These are phyloP conservation scores for Musa itinerans DNA, from an alignment of 176 grass and related monocot species.

Conservation along the genomic window DNA sequence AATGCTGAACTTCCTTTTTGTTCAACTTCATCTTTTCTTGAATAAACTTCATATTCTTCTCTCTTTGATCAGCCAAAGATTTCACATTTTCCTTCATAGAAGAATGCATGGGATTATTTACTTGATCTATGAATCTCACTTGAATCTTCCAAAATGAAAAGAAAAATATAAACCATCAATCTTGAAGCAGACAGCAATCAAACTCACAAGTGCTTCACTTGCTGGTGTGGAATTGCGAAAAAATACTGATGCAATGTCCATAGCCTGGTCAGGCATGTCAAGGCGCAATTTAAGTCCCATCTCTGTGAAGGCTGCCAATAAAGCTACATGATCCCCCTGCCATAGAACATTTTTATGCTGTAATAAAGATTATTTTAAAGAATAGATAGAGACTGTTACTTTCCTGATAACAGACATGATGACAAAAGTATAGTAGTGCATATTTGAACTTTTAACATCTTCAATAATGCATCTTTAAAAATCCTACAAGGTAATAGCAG, in stretches of 20 bases:
- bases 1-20: constrained; percentile 61
- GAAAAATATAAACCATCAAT: not conserved
- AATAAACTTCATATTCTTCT: constrained; percentile 61
- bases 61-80: constrained; percentile 60
- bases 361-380: not conserved
- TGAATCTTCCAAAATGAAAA: constrained; percentile 1
- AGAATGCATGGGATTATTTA: not conserved
- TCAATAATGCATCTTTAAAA: not conserved
- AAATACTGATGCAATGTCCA: constrained; percentile 75
- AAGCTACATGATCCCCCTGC: constrained; percentile 86
- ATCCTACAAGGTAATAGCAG: not conserved
- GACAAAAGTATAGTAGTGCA: not conserved
- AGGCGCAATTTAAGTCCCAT: constrained; percentile 96
- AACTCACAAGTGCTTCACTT: constrained; percentile 58
- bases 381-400: not conserved
- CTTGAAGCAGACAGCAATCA: not conserved
- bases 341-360: constrained; percentile 10
- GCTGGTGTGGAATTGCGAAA: constrained; percentile 67
- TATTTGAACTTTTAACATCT: not conserved
- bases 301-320: constrained; percentile 83
- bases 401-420: not conserved
- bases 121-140: not conserved
- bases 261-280: constrained; percentile 92
- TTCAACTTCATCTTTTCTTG: constrained; percentile 76
- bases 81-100: constrained; percentile 67